These are phyloP conservation scores for Russula virescens DNA, from an alignment of 768 basidiomycete species.

Conservation along the genomic window DNA sequence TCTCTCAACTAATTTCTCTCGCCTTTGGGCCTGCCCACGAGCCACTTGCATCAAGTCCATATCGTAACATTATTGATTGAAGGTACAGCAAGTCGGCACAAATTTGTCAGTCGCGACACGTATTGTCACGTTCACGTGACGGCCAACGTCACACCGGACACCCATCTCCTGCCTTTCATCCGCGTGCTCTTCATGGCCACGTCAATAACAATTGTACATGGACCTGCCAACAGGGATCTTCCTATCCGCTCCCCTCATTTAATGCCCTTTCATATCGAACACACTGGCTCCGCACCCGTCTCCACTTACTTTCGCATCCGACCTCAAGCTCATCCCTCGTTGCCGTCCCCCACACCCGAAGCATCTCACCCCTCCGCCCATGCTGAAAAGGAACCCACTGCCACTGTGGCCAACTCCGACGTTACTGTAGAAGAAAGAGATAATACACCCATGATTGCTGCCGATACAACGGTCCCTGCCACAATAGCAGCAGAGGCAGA, in stretches of 20 bases:
- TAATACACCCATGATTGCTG: background rate
- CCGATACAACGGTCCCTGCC: background rate
- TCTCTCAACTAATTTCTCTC: too few relatives aligned
- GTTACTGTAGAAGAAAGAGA: background rate
- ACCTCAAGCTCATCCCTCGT: constrained; percentile 25
- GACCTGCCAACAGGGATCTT: background rate
- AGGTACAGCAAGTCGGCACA: too few relatives aligned
- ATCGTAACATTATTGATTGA: too few relatives aligned
- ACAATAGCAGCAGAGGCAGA: background rate
- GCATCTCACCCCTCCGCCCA: background rate
- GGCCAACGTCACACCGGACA: background rate
- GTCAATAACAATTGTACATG: constrained; percentile 3
- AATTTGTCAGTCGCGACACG: background rate
- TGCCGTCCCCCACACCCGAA: constrained; percentile 10
- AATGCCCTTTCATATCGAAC: constrained; percentile 78
- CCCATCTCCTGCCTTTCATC: too few relatives aligned
- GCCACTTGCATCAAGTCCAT: too few relatives aligned
- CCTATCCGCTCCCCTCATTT: constrained; percentile 44
- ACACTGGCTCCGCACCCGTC: constrained; percentile 65
- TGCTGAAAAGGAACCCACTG: background rate
- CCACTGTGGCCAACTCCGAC: background rate
- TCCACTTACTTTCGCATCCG: constrained; percentile 66
- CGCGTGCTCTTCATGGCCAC: background rate
- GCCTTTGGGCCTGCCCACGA: too few relatives aligned
- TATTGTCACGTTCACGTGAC: constrained; percentile 2